phyloP scores from a whole-genome alignment of 164 flowering plant genomes.

The Vitis labrusca region DNA sequence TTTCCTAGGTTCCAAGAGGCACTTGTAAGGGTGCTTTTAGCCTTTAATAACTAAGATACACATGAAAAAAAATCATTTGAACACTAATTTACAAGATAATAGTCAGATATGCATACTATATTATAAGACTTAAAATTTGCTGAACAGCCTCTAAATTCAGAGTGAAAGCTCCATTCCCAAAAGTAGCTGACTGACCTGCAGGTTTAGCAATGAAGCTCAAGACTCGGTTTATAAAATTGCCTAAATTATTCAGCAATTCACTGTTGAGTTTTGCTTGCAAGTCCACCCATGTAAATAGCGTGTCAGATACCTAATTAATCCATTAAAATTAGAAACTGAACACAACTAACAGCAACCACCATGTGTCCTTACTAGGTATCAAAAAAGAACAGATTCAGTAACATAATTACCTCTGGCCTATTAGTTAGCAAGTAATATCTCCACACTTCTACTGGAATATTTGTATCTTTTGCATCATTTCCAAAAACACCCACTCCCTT shows the following conservation, averaged over 20 bases:
- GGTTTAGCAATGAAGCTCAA: constrained; percentile 90
- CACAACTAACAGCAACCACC: background rate
- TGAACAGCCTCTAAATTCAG: background rate
- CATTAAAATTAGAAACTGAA: background rate
- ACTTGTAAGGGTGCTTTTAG: too few relatives aligned
- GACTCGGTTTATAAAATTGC: constrained; percentile 88
- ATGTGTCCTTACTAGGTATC: background rate
- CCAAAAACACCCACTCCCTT: constrained; percentile 96
- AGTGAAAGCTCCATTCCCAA: background rate
- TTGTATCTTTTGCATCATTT: constrained; percentile 87
- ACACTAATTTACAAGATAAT: background rate
- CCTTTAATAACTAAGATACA: too few relatives aligned
- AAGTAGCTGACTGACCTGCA: constrained; percentile 47
- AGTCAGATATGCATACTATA: background rate
- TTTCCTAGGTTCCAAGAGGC: too few relatives aligned
- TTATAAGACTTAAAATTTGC: background rate
- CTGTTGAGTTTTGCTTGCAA: constrained; percentile 87
- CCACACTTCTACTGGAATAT: constrained; percentile 96
- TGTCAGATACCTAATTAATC: constrained; percentile 71
- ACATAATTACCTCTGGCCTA: constrained; percentile 78
- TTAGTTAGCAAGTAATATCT: constrained; percentile 88
- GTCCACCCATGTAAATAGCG: constrained; percentile 84
- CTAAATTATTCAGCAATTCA: constrained; percentile 84
- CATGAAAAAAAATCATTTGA: too few relatives aligned
- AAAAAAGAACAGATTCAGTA: background rate